Evolutionary conservation across 768 basidiomycete genomes (phyloP), one percentile per base, ranked within the genome.

Genomic region (Termitomyces sp.): DNA sequence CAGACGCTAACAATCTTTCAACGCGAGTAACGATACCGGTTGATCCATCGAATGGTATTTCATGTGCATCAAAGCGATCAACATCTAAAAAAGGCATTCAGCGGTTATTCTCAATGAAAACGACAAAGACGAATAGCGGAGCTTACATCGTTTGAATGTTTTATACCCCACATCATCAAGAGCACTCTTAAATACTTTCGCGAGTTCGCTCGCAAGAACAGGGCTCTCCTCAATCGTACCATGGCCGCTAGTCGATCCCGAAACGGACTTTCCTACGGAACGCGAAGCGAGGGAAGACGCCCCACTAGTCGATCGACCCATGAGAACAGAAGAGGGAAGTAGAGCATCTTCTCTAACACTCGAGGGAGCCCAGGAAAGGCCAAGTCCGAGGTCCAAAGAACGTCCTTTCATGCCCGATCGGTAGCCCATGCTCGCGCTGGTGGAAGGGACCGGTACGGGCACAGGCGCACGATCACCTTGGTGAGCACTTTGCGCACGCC

Each of bases 21-120:
- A 90, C 86, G 46, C 82, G 84, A 32, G 78, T 69, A n/a, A 91
- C 77, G 45, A 92, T 84, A 22, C 91, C 91, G 36, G 76, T 79
- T 12, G 89, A 84, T 16, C 90, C 90, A 60, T 92, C 88, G 54
- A 92, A 85, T 3, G 89, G 86, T 51, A 92, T 91, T 46, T 84
- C 78, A 63, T 88, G 83, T 20, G 86, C 86, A 70, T 92, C 90
- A 67, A 88, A 92, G 62, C 84, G 84, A 69, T 85, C 85, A 16
- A 91, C 87, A 74, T 89, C 90, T 91, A 7, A 49, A 60, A n/a
- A 54, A 49, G 18, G 36, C 65, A 59, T 58, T 55, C 55, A 60
- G 65, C 66, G 57, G 55, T 58, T 56, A 50, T 24, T 61, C 55
- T 38, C 36, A 24, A 28, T 42, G 57, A 55, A 51, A 56, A 13